These are phyloP conservation scores for Akanthomyces lecanii DNA, from an alignment of 2,329 filamentous ascomycete genomes.

Conservation along the genomic window DNA sequence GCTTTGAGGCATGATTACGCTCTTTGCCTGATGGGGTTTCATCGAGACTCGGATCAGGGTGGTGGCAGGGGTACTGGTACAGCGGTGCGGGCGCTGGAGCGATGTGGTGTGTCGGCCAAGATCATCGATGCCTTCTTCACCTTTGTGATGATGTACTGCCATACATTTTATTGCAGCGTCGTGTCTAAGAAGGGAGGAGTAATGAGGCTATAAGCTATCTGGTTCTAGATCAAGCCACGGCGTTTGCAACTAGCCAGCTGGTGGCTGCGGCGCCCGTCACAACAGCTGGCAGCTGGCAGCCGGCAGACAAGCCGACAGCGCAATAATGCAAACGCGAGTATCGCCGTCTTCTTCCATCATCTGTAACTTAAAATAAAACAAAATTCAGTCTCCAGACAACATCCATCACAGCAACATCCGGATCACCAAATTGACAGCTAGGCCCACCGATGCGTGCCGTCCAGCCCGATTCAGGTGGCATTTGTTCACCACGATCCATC, in stretches of 20 bases:
- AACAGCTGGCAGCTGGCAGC: neutral
- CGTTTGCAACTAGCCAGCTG: neutral
- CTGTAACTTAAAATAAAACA: too few relatives aligned
- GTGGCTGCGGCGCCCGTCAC: neutral
- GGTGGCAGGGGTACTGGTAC: neutral
- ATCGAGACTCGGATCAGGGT: slow-evolving; percentile 1
- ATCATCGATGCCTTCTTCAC: too few relatives aligned
- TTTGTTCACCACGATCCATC: neutral
- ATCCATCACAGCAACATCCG: neutral
- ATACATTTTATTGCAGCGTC: neutral
- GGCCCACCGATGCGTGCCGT: slow-evolving; percentile 14
- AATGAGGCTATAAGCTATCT: neutral
- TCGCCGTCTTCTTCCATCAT: neutral
- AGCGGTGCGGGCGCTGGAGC: neutral
- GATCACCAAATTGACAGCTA: neutral
- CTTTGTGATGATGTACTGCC: too few relatives aligned
- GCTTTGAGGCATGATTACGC: slow-evolving; percentile 10
- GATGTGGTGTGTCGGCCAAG: neutral
- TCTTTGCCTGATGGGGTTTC: slow-evolving; percentile 13
- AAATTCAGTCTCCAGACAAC: neutral
- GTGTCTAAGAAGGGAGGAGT: neutral
- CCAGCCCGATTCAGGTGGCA: slow-evolving; percentile 10
- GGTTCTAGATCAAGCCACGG: slow-evolving; percentile 8
- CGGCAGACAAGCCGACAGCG: neutral
- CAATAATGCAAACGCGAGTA: neutral